Percentiles rank a stretch among this genome's conserved stretches.
These are phyloP conservation scores for Penstemon barbatus DNA, from an alignment of 257 asterid genomes.

Conservation along the genomic window DNA sequence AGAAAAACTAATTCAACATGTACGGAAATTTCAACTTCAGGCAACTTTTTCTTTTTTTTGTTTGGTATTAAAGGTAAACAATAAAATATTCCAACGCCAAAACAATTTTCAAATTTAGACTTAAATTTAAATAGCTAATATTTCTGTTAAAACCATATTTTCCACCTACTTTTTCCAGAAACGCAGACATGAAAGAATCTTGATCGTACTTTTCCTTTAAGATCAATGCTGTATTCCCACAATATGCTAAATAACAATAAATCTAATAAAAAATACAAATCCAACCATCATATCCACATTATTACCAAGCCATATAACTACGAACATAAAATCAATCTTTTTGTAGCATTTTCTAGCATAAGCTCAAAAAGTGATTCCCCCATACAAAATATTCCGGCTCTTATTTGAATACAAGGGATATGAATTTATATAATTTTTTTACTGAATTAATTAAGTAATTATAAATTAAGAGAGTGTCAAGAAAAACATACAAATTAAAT, in stretches of 20 bases:
- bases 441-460: no score
- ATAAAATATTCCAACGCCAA: neutral
- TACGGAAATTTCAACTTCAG: no score
- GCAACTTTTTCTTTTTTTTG: no score
- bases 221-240: constrained; percentile 34
- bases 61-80: no score
- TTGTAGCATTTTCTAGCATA: constrained; percentile 30
- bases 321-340: constrained; percentile 8
- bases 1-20: no score
- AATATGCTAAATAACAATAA: neutral
- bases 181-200: neutral
- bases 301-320: constrained; percentile 40
- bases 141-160: no score
- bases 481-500: no score
- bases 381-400: neutral
- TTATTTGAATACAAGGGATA: neutral
- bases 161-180: no score
- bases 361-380: neutral
- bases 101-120: neutral
- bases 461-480: no score
- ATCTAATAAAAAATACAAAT: neutral
- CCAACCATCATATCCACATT: constrained; percentile 42
- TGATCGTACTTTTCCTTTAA: neutral
- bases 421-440: neutral
- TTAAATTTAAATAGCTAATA: no score